A percentile compares a stretch with the other conserved stretches of the same genome.
These are phyloP conservation scores for Zygoascus meyerae DNA, from an alignment of 1,139 yeast genomes.

Conservation along the genomic window DNA sequence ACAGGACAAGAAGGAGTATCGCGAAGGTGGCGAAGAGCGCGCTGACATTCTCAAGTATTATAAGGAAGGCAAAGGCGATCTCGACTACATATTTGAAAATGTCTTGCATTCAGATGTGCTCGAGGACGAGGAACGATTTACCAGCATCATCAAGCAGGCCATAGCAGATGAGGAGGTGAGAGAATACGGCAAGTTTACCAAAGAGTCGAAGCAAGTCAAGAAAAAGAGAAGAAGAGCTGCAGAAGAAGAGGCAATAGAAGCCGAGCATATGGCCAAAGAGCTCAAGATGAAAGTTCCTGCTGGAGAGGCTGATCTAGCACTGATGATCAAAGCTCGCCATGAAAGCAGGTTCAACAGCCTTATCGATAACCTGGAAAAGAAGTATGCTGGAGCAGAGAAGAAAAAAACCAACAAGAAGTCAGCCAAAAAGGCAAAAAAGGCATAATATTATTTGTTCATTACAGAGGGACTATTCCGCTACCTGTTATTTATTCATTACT, in stretches of 20 bases:
- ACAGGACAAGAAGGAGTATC: conserved; percentile 61
- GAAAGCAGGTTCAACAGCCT: conserved; percentile 42
- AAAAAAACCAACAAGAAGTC: conserved; percentile 22
- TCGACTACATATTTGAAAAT: conserved; percentile 60
- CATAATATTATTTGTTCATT: background rate
- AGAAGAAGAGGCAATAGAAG: conserved; percentile 62
- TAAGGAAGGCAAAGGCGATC: conserved; percentile 60
- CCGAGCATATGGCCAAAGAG: conserved; percentile 52
- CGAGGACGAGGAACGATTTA: conserved; percentile 60
- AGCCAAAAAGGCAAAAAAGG: conserved; percentile 34
- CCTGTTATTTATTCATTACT: background rate
- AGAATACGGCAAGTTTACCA: conserved; percentile 44
- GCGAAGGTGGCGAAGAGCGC: conserved; percentile 57
- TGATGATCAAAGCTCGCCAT: conserved; percentile 25
- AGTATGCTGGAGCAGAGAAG: conserved; percentile 36
- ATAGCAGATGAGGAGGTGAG: conserved; percentile 37
- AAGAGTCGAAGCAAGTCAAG: conserved; percentile 47
- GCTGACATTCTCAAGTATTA: conserved; percentile 59
- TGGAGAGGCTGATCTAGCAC: conserved; percentile 23
- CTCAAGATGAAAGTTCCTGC: conserved; percentile 38
- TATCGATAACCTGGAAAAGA: conserved; percentile 48
- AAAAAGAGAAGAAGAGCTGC: conserved; percentile 50
- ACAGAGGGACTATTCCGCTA: background rate
- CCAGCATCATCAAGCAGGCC: conserved; percentile 44
- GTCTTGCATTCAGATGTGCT: conserved; percentile 71